Evolutionary conservation across 306 rosid species (phyloP), one percentile per base, ranked within the genome.

Genomic region (Quercus gilva): DNA sequence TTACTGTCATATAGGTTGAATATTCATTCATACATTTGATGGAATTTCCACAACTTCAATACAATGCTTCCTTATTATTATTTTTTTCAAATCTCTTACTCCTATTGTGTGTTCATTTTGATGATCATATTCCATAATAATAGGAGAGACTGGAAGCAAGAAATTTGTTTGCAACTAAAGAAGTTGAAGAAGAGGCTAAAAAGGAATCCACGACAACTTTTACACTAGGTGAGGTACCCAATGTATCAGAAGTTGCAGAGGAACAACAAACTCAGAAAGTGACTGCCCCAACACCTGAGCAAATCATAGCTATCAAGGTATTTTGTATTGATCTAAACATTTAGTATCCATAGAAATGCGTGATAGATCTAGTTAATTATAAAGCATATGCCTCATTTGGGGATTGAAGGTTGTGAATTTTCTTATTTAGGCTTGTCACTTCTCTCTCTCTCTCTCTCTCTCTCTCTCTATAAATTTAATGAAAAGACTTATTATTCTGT

Each of bases 261-360:
- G 99, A 92, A 81, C 89, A 91, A 56, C 87, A 81, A 72, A 80
- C 79, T 17, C 84, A 85, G 18, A 92, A 87, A 78, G 90, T 56
- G 55, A 84, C 80, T 76, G 95, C 90, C 33, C 97, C 99, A 57
- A 94, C 99, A 41, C 94, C 94, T 3, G 97, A 94, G 85, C 99
- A 94, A 86, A 92, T 94, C 74, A 90, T 84, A 78, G 97, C 97
- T 61, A 94, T 94, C 69, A 94, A 94, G 99, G 99, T 94, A 85
- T 69, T 33, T 5, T 80, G 28, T 45, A 25, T 72, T 37, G 35
- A 14, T 72, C 74, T 25, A 60, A 41, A 17, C 49, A 67, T 64
- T 25, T 31, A 20, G 53, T 20, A 29, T 14, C 25, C 33, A 17
- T 56, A 1, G 17, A 0, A 20, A 33, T 67, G 72, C n/a, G 11